Evolutionary conservation across 176 grass and related monocot species (phyloP).

Genomic region (Aegilops longissima): DNA sequence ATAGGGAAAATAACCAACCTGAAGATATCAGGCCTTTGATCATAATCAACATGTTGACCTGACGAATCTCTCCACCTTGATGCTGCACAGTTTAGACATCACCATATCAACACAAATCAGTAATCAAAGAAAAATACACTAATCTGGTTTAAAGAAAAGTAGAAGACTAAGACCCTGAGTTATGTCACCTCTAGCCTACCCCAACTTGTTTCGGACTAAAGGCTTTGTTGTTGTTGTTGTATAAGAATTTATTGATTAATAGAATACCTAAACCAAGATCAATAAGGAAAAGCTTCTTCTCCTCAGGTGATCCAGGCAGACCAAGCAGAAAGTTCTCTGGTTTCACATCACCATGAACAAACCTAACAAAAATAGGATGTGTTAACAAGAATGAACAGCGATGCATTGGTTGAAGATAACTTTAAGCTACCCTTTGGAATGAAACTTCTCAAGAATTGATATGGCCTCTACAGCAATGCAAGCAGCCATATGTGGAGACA

Average conservation of each 20-base stretch:
- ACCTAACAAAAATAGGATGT: conserved; percentile 49
- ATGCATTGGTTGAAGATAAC: conserved; percentile 5
- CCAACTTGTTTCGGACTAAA: no score
- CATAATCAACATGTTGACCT: conserved; percentile 88
- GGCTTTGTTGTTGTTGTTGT: no score
- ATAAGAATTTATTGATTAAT: conserved; percentile 16
- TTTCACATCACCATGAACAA: conserved; percentile 99
- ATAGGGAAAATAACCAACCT: conserved; percentile 46
- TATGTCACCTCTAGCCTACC: background rate
- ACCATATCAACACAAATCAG: conserved; percentile 18
- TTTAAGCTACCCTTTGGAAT: conserved; percentile 71
- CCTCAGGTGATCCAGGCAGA: conserved; percentile 76
- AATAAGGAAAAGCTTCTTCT: conserved; percentile 96
- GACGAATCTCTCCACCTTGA: conserved; percentile 75
- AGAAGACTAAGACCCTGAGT: background rate
- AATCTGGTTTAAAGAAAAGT: background rate
- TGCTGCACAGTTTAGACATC: conserved; percentile 50
- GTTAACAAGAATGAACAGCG: background rate
- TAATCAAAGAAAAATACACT: background rate
- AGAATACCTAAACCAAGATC: conserved; percentile 93
- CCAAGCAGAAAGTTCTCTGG: conserved; percentile 98
- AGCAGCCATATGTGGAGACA: conserved; percentile 80
- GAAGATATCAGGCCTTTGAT: conserved; percentile 95
- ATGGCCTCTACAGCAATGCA: conserved; percentile 92
- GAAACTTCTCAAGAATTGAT: conserved; percentile 95